phyloP scores from a whole-genome alignment of 2,329 filamentous ascomycete species.

The Cladosporium austrohemisphaericum region DNA sequence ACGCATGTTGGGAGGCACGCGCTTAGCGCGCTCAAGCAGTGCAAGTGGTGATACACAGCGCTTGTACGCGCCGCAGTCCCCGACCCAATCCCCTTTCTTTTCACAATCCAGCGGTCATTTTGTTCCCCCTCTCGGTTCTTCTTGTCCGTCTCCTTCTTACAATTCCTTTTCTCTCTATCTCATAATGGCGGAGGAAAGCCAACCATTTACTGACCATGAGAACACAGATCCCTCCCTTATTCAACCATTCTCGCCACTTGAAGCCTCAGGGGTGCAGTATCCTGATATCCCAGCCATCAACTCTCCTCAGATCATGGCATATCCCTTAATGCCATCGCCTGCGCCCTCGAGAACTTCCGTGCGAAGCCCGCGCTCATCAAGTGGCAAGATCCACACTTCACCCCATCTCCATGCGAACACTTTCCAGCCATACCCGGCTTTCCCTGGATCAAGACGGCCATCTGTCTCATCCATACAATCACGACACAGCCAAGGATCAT shows the following conservation, averaged over 20 bases:
- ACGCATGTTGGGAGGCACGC: slow-evolving; percentile 6
- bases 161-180: slow-evolving; percentile 23
- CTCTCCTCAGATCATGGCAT: slow-evolving; percentile 35
- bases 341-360: slow-evolving; percentile 55
- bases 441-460: slow-evolving; percentile 52
- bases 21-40: slow-evolving; percentile 15
- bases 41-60: slow-evolving; percentile 3
- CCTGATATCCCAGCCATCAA: slow-evolving; percentile 39
- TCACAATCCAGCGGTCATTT: slow-evolving; percentile 35
- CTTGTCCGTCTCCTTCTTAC: slow-evolving; percentile 39
- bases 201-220: background rate
- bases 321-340: slow-evolving; percentile 57
- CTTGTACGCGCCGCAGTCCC: slow-evolving; percentile 15
- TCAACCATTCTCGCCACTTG: slow-evolving; percentile 46
- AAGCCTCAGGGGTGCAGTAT: slow-evolving; percentile 41
- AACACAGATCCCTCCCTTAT: slow-evolving; percentile 56
- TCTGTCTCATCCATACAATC: slow-evolving; percentile 71
- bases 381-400: slow-evolving; percentile 47
- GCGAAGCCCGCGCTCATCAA: slow-evolving; percentile 40
- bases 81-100: slow-evolving; percentile 32
- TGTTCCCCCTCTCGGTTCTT: slow-evolving; percentile 36
- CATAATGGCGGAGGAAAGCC: slow-evolving; percentile 6
- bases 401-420: slow-evolving; percentile 59
- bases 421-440: slow-evolving; percentile 51
- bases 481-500: slow-evolving; percentile 50